These are phyloP conservation scores for Primulina eburnea DNA, from an alignment of 257 asterid species.

Conservation along the genomic window DNA sequence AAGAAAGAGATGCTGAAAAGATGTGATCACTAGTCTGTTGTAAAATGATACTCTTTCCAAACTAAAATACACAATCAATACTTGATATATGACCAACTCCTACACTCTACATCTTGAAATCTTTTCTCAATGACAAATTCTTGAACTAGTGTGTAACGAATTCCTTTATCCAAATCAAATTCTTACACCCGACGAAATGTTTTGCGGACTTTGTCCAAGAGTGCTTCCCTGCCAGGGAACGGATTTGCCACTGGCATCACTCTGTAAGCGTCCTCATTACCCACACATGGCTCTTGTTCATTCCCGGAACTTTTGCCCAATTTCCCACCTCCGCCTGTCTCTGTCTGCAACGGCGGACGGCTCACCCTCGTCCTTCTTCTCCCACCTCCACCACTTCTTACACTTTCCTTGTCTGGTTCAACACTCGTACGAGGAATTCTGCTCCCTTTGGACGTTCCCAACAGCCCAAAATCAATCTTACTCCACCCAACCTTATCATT, in stretches of 20 bases:
- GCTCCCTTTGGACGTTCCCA: slow-evolving; percentile 74
- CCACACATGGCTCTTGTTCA: too few species aligned
- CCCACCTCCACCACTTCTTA: background rate
- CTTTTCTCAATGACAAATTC: too few species aligned
- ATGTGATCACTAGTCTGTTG: too few species aligned
- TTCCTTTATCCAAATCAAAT: too few species aligned
- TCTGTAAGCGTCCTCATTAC: slow-evolving; percentile 10
- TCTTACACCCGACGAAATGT: too few species aligned
- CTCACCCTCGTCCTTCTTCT: slow-evolving; percentile 1
- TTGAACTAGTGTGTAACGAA: too few species aligned
- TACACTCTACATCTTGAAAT: too few species aligned
- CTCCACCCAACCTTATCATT: slow-evolving; percentile 73
- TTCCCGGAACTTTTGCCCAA: slow-evolving; percentile 17
- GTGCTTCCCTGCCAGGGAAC: slow-evolving; percentile 66
- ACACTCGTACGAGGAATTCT: slow-evolving; percentile 56
- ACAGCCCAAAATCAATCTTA: slow-evolving; percentile 54
- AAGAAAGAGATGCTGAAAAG: too few species aligned
- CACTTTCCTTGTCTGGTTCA: background rate
- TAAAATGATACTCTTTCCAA: too few species aligned
- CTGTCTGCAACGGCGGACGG: background rate
- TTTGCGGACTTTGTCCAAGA: slow-evolving; percentile 36
- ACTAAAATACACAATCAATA: too few species aligned
- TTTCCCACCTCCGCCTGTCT: slow-evolving; percentile 19
- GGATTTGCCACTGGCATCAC: slow-evolving; percentile 25
- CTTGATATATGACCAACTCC: too few species aligned